Evolutionary conservation across 2,329 filamentous ascomycete genomes (phyloP), one percentile per base, ranked within the genome.

Genomic region (Blumeria graminis): DNA sequence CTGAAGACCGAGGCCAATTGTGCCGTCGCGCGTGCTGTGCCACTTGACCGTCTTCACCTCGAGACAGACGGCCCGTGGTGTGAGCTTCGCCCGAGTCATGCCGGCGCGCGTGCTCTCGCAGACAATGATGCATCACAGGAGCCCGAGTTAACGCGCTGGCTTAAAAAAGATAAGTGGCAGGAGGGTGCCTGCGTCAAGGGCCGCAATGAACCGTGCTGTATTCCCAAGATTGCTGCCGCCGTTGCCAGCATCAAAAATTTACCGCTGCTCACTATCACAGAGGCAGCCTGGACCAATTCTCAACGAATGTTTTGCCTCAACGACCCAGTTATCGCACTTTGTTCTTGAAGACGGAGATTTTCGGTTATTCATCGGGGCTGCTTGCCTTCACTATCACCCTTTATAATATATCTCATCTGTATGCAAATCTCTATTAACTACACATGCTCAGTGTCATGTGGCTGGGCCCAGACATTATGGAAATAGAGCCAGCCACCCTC

Each of bases 61-160:
- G 92, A 98, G 74, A 98, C 92, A 0, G 92, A 98, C 67, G 92
- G 92, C 1, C 92, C 92, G 3, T 98, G 92, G 85, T 98, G 92
- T 66, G 92, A 98, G 68, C 90, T 98, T 58, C 75, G 92, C 28
- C 82, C 88, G 0, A 86, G 79, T 34, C 90, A 98, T 69, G 88
- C 89, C 34, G 87, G 86, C 56, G 56, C 43, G 36, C 59, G 56
- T 57, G 58, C 58, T 56, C 16, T 48, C 5, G 9, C 48, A 32
- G 48, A 33, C 3, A 14, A 11, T 14, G 14, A 52, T 16, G 32
- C 3, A 6, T 10, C n/a, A 6, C 28, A 28, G 28, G 9, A 34
- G 4, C 43, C 43, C 18, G 16, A 10, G 4, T 10, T 14, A 8
- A 11, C n/a, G 5, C 22, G 32, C 28, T 75, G 81, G 4, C 84